Evolutionary conservation across 495 filamentous ascomycete species (phyloP).

Genomic region (Lepidopterella palustris): DNA sequence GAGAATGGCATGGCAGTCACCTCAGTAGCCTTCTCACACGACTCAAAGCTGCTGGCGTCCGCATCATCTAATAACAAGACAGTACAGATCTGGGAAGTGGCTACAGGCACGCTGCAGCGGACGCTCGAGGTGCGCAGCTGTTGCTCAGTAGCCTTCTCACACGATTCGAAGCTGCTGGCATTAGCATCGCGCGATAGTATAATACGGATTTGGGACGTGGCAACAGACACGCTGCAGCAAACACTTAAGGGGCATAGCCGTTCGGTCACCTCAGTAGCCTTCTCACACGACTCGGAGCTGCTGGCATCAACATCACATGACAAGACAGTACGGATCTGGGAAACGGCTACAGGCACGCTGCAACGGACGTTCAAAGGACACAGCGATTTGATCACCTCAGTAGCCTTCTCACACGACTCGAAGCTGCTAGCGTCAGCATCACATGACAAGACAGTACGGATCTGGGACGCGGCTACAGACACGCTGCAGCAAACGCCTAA

Average conservation of each 20-base stretch:
- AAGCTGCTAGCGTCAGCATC: not conserved
- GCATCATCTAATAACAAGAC: not conserved
- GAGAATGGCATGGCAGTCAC: too few species aligned
- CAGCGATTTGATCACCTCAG: not conserved
- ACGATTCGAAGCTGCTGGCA: not conserved
- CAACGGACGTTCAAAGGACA: not conserved
- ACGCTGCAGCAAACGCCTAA: not conserved
- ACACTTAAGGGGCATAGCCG: not conserved
- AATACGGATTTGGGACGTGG: not conserved
- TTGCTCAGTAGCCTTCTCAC: not conserved
- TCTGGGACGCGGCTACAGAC: not conserved
- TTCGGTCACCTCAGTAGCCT: not conserved
- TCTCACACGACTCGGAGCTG: not conserved
- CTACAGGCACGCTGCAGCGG: not conserved
- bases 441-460: not conserved
- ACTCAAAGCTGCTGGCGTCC: not conserved
- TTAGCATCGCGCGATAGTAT: not conserved
- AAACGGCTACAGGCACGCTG: not conserved
- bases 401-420: not conserved
- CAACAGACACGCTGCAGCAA: not conserved
- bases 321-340: not conserved
- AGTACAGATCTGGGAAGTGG: not conserved
- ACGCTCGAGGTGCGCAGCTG: not conserved
- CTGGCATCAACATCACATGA: not conserved
- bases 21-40: not conserved